phyloP scores from a whole-genome alignment of 495 filamentous ascomycete species.

The Neurospora pannonica region DNA sequence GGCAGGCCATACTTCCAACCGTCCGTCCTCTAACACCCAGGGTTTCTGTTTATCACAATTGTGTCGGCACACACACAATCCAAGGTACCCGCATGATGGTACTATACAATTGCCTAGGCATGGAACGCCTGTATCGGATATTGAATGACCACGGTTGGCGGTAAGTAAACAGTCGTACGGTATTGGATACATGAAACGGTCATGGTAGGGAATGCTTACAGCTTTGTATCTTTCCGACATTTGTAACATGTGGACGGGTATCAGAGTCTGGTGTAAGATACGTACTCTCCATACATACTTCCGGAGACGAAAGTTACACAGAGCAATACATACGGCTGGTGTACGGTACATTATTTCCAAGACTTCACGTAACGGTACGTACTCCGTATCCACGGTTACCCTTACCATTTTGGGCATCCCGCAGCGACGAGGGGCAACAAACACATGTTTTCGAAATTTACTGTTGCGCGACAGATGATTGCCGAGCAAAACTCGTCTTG shows the following conservation, averaged over 20 bases:
- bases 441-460: neutral
- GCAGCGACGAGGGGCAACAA: neutral
- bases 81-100: neutral
- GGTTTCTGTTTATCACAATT: neutral
- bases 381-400: neutral
- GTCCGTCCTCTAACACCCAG: neutral
- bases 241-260: too few species aligned
- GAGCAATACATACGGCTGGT: neutral
- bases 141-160: neutral
- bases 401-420: neutral
- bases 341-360: neutral
- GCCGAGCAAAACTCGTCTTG: neutral
- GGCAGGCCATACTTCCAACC: neutral
- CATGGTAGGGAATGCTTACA: too few species aligned
- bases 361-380: neutral
- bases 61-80: neutral
- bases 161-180: neutral
- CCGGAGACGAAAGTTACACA: neutral
- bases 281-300: neutral
- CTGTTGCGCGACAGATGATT: neutral
- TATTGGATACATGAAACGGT: neutral
- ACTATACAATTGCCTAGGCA: neutral
- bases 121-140: neutral
- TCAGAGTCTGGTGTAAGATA: too few species aligned
- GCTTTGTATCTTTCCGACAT: too few species aligned